A percentile compares a stretch with the other conserved stretches of the same genome.
phyloP scores from a whole-genome alignment of 1,284 basidiomycete genomes.

The Cutaneotrichosporon sp. region DNA sequence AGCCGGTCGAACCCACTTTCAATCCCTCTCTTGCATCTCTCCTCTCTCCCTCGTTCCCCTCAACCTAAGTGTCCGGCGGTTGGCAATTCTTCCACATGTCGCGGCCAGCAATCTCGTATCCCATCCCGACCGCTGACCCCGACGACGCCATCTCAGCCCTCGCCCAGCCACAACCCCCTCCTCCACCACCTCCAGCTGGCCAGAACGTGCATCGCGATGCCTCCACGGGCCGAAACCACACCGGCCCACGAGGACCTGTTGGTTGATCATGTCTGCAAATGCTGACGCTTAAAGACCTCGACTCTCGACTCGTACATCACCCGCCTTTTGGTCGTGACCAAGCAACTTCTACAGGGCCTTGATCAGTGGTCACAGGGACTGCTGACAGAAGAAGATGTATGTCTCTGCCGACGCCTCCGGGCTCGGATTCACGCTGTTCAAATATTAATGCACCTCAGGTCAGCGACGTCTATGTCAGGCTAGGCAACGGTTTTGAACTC shows the following conservation, averaged over 20 bases:
- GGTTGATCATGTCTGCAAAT: background rate
- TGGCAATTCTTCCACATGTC: constrained; percentile 7
- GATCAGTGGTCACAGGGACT: constrained; percentile 78
- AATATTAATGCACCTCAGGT: constrained; percentile 60
- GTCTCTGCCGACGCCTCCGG: constrained; percentile 13
- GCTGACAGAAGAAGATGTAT: constrained; percentile 60
- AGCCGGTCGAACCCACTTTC: too few relatives aligned
- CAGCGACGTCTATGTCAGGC: constrained; percentile 91
- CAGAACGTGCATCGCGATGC: background rate
- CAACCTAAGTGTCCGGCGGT: too few relatives aligned
- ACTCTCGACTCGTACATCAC: constrained; percentile 78
- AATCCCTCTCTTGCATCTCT: too few relatives aligned
- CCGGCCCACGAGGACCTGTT: background rate
- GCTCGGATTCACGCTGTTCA: background rate
- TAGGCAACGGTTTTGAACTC: constrained; percentile 96
- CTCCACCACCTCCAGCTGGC: background rate
- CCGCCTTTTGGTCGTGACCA: constrained; percentile 87
- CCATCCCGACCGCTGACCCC: constrained; percentile 7
- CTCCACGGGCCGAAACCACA: background rate
- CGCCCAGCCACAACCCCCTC: background rate
- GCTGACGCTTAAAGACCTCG: constrained; percentile 16
- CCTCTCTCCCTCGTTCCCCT: too few relatives aligned
- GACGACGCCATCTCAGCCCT: background rate
- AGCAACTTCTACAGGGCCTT: constrained; percentile 84
- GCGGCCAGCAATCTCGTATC: constrained; percentile 22